Conservation (phyloP, 768 basidiomycete species). For the Pleurotus sapidus region DNA sequence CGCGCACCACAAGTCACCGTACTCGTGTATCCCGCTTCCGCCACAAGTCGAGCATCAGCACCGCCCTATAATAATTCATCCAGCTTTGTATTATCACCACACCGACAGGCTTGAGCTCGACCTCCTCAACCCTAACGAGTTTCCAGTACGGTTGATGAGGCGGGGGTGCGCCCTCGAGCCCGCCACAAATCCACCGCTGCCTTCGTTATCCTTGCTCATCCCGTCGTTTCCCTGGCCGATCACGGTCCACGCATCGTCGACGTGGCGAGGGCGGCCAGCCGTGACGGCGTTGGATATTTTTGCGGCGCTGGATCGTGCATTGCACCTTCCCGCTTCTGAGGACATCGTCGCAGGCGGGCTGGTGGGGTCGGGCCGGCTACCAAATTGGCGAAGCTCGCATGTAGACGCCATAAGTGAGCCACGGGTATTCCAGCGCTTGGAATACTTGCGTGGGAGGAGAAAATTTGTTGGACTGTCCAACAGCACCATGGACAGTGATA, state of each 20-base stretch:
- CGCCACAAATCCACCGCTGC: neutral
- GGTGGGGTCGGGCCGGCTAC: neutral
- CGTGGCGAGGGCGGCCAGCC: neutral
- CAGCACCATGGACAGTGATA: neutral
- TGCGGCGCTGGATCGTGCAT: neutral
- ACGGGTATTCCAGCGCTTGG: neutral
- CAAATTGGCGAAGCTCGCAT: neutral
- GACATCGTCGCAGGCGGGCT: neutral
- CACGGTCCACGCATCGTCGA: neutral
- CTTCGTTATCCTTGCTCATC: neutral
- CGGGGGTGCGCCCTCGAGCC: neutral
- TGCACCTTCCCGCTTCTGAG: neutral
- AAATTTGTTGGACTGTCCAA: neutral
- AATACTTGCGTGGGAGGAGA: neutral
- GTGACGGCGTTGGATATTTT: neutral
- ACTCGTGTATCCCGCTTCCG: neutral
- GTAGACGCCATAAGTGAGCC: neutral
- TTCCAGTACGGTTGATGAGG: neutral
- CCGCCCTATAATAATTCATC: neutral
- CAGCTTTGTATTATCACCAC: neutral
- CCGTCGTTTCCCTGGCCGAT: constrained; percentile 1
- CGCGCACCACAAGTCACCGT: neutral
- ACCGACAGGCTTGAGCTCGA: neutral
- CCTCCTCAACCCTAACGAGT: neutral
- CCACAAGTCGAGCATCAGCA: neutral